Conservation (phyloP, 2,329 filamentous ascomycete genomes). For the Pezizomycotina sp. region DNA sequence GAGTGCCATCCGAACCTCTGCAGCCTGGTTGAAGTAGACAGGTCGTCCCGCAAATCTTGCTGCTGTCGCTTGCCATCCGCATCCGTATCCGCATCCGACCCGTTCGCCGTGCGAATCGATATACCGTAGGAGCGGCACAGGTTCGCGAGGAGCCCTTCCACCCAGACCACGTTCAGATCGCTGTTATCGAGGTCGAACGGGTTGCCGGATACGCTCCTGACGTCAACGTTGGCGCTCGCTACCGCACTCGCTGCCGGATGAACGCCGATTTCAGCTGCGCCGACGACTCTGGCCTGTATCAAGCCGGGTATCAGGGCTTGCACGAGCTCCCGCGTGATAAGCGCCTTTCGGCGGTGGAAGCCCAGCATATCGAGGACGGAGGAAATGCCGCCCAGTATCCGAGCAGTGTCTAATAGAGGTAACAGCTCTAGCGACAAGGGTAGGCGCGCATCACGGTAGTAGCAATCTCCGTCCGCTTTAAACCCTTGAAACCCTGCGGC, state of each 20-base stretch:
- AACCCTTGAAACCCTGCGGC: conserved; percentile 16
- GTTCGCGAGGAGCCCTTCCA: conserved; percentile 46
- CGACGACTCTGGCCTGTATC: conserved; percentile 77
- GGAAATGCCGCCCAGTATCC: conserved; percentile 70
- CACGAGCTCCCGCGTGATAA: conserved; percentile 74
- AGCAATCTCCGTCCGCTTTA: conserved; percentile 22
- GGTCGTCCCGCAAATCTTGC: conserved; percentile 33
- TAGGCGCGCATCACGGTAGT: conserved; percentile 38
- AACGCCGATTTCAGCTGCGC: conserved; percentile 88
- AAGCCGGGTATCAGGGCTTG: conserved; percentile 67
- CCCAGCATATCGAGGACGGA: conserved; percentile 68
- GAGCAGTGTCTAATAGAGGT: conserved; percentile 57
- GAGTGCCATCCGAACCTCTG: conserved; percentile 53
- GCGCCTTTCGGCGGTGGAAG: conserved; percentile 73
- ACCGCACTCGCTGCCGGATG: conserved; percentile 70
- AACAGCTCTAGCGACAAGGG: conserved; percentile 44
- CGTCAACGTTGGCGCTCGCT: conserved; percentile 32
- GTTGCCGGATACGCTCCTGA: conserved; percentile 31
- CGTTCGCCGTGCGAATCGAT: conserved; percentile 27
- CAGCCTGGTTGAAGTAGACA: conserved; percentile 23
- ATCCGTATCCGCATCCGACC: conserved; percentile 4
- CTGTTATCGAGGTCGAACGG: conserved; percentile 44
- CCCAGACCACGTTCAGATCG: conserved; percentile 44
- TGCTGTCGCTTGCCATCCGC: conserved; percentile 32
- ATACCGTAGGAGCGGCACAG: conserved; percentile 49